Percentiles rank a stretch among this genome's conserved stretches.
These are phyloP conservation scores for Cryoendolithus antarcticus DNA, from an alignment of 2,329 filamentous ascomycete species.

Conservation along the genomic window DNA sequence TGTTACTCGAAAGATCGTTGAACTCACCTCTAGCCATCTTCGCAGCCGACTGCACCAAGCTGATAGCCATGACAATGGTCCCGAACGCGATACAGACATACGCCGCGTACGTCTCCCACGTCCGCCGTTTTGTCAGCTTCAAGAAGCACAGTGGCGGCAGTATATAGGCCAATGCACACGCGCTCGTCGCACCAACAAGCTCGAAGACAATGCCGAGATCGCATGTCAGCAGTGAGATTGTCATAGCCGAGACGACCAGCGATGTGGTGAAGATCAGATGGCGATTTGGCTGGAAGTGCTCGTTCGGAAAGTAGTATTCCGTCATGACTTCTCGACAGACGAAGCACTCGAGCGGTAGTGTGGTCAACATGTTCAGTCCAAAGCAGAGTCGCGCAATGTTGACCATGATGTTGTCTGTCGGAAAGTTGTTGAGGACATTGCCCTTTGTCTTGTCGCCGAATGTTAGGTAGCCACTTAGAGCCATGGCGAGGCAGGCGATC, in stretches of 20 bases:
- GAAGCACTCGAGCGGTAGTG: conserved; percentile 89
- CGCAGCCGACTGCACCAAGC: conserved; percentile 56
- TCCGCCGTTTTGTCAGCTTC: conserved; percentile 65
- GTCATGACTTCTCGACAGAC: conserved; percentile 95
- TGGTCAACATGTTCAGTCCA: conserved; percentile 97
- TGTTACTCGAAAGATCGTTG: neutral
- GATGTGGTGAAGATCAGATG: conserved; percentile 77
- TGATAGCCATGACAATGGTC: conserved; percentile 66
- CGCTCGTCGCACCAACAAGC: conserved; percentile 87
- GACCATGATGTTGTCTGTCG: conserved; percentile 78
- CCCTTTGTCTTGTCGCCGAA: conserved; percentile 87
- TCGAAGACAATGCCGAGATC: conserved; percentile 93
- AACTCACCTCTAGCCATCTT: conserved; percentile 44
- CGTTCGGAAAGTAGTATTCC: conserved; percentile 61
- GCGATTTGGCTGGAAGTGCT: conserved; percentile 69
- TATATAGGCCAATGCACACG: conserved; percentile 89
- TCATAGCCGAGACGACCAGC: conserved; percentile 68
- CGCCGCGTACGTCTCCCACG: conserved; percentile 44
- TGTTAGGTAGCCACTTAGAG: conserved; percentile 75
- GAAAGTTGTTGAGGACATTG: conserved; percentile 97
- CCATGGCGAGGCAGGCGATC: conserved; percentile 82
- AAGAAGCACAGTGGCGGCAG: conserved; percentile 91
- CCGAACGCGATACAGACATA: conserved; percentile 69
- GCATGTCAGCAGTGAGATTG: conserved; percentile 71
- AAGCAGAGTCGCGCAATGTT: conserved; percentile 93